Evolutionary conservation across 2,329 filamentous ascomycete genomes (phyloP), one percentile per base, ranked within the genome.

Genomic region (Davidsoniella eucalypti): DNA sequence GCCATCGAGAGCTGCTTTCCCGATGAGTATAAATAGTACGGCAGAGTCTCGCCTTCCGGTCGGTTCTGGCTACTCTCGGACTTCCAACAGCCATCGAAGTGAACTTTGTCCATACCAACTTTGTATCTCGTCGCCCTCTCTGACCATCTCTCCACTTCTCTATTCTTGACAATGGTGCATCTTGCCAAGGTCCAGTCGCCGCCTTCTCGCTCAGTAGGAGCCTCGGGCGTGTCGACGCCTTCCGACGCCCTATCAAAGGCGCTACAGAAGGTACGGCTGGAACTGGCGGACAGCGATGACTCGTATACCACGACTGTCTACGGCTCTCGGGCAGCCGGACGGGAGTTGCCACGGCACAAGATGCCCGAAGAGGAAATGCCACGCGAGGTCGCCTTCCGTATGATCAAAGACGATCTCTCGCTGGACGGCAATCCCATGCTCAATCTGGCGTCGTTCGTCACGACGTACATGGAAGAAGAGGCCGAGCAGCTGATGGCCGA

Each of bases 401-500:
- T 95, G 84, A 95, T 95, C 72, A 90, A 87, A 70, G 90, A 95
- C 63, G 86, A 94, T 61, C 71, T 95, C 56, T 92, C 84, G 56
- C 71, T 95, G 48, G 90, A 96, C 62, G 87, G 87, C 51, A 93
- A 90, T 58, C 87, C 87, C 7, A 90, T 87, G 72, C 74, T 94
- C 55, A 86, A 82, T 65, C 67, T 96, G 59, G 88, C 90, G 26
- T 88, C 82, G 37, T 96, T 96, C 61, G 87, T 94, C 56, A 94
- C 88, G 1, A 95, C 90, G 1, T 95, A 93, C 70, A 95, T 94
- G 87, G 88, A 95, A 69, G 85, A 94, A 43, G 90, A 95, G 65
- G 88, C 83, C 17, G 88, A 95, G 68, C 87, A 93, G 67, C 84
- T 95, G 66, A 96, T 96, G 90, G 70, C 80, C 56, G 87, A 95